phyloP scores from a whole-genome alignment of 306 rosid genomes.

The Abrus pulchellus region DNA sequence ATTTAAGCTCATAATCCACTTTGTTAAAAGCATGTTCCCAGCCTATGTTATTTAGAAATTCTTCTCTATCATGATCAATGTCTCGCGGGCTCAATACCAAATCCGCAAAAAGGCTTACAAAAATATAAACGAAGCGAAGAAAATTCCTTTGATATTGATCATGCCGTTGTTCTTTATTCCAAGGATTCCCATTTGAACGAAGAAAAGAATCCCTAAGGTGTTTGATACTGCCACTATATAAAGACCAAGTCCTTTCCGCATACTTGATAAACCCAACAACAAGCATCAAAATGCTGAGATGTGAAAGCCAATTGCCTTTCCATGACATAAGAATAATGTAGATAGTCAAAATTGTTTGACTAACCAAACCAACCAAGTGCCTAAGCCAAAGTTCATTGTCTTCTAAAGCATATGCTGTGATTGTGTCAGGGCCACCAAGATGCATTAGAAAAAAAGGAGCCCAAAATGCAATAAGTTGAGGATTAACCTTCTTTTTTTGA shows the following conservation, averaged over 20 bases:
- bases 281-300: neutral
- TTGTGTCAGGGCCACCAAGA: no score
- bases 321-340: neutral
- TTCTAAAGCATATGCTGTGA: no score
- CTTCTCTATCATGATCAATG: neutral
- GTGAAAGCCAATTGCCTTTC: neutral
- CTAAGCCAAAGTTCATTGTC: no score
- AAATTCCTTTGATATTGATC: neutral
- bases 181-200: neutral
- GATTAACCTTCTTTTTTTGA: no score
- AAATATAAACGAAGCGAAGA: neutral
- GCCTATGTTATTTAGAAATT: no score
- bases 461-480: no score
- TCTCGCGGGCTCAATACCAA: neutral
- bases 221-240: neutral
- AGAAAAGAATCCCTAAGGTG: neutral
- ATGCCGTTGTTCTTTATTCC: neutral
- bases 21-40: neutral
- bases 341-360: no score
- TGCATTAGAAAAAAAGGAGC: no score
- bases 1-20: neutral
- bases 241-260: neutral
- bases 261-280: neutral
- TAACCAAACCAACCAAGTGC: no score
- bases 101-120: neutral